phyloP scores from a whole-genome alignment of 2,329 filamentous ascomycete genomes.

The Rutstroemia sp. region DNA sequence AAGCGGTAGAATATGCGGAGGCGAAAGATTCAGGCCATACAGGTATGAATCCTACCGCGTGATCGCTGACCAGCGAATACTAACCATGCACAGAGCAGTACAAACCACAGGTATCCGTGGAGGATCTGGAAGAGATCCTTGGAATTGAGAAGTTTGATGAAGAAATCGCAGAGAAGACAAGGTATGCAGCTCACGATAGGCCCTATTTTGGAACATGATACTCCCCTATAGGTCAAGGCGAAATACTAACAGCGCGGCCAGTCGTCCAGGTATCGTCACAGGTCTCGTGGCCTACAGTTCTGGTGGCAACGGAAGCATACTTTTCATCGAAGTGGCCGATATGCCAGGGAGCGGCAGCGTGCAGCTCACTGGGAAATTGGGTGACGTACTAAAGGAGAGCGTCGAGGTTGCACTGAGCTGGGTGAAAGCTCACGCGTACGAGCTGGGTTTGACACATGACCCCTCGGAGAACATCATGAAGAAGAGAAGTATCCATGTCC shows the following conservation, averaged over 20 bases:
- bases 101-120: slow-evolving; percentile 62
- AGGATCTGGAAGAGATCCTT: slow-evolving; percentile 83
- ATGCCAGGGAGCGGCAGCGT: slow-evolving; percentile 92
- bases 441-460: slow-evolving; percentile 74
- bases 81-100: slow-evolving; percentile 47
- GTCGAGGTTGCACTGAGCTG: slow-evolving; percentile 94
- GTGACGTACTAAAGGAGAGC: slow-evolving; percentile 93
- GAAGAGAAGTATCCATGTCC: slow-evolving; percentile 86
- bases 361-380: slow-evolving; percentile 91
- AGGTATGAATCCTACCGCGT: slow-evolving; percentile 12
- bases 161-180: slow-evolving; percentile 81
- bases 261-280: slow-evolving; percentile 85
- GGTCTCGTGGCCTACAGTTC: slow-evolving; percentile 91
- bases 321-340: slow-evolving; percentile 97
- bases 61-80: neutral
- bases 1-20: slow-evolving; percentile 91
- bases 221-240: slow-evolving; percentile 8
- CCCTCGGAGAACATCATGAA: slow-evolving; percentile 92
- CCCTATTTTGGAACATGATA: slow-evolving; percentile 8
- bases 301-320: slow-evolving; percentile 87
- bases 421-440: slow-evolving; percentile 94
- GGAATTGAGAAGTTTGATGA: slow-evolving; percentile 93
- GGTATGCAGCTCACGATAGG: slow-evolving; percentile 17
- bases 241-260: slow-evolving; percentile 25
- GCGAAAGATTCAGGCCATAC: slow-evolving; percentile 64